A percentile compares a stretch with the other conserved stretches of the same genome.
Conservation (phyloP, 140 eudicot species). For the Flaveria floridana region DNA sequence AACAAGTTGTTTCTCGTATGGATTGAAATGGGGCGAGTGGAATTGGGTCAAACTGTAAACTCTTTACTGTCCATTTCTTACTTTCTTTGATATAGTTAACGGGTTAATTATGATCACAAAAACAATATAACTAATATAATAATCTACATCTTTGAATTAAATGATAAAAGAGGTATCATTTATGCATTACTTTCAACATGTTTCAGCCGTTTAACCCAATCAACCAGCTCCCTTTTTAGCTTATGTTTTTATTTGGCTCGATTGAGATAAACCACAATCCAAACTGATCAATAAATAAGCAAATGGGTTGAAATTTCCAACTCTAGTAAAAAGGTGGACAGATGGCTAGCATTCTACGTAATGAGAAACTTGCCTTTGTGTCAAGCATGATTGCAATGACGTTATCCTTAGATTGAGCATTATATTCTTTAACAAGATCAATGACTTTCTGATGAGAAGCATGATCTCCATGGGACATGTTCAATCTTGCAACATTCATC, state of each 20-base stretch:
- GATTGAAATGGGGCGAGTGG: background rate
- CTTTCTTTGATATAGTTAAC: background rate
- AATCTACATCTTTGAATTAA: background rate
- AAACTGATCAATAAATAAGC: background rate
- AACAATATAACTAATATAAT: background rate
- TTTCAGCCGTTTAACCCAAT: background rate
- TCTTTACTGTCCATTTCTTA: background rate
- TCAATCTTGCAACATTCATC: slow-evolving; percentile 95
- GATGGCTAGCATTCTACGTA: background rate
- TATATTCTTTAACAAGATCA: slow-evolving; percentile 91
- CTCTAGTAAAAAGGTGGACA: background rate
- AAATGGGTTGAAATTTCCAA: background rate
- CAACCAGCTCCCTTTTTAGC: background rate
- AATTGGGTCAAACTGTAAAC: background rate
- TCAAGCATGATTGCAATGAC: slow-evolving; percentile 99
- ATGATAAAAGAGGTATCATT: background rate
- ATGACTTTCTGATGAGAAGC: slow-evolving; percentile 93
- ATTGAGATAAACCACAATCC: background rate
- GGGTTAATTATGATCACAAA: background rate
- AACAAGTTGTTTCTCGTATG: background rate
- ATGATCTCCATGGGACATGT: slow-evolving; percentile 99
- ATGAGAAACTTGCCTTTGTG: slow-evolving; percentile 62
- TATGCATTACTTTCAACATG: background rate
- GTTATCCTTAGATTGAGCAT: slow-evolving; percentile 80
- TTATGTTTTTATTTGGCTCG: background rate